Conservation (phyloP, 495 filamentous ascomycete species). For the Podospora tetraspora region DNA sequence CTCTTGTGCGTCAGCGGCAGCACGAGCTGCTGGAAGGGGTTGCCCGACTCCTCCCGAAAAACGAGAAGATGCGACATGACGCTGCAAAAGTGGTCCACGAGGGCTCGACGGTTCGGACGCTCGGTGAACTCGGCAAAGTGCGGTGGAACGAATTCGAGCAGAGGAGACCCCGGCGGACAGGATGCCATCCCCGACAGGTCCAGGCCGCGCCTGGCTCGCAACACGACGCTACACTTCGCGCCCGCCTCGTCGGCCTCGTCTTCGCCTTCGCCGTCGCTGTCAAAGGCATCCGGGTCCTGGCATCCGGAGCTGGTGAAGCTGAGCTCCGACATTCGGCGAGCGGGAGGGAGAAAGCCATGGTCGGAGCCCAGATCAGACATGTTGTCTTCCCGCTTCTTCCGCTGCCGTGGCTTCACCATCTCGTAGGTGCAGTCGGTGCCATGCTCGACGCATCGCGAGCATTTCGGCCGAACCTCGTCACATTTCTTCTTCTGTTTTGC, state of each 20-base stretch:
- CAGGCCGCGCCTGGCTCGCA: conserved; percentile 26
- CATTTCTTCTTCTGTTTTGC: conserved; percentile 57
- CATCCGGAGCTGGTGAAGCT: conserved; percentile 18
- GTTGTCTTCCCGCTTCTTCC: conserved; percentile 40
- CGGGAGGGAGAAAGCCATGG: conserved; percentile 1
- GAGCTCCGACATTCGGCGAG: conserved; percentile 20
- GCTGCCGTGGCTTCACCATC: conserved; percentile 51
- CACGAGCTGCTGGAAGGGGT: conserved; percentile 58
- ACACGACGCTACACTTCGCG: not conserved
- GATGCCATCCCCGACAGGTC: conserved; percentile 46
- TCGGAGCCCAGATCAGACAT: conserved; percentile 2
- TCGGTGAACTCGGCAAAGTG: conserved; percentile 52
- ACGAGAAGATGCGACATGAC: conserved; percentile 58
- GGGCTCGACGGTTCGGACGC: conserved; percentile 48
- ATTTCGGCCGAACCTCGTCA: conserved; percentile 54
- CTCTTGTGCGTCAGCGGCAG: conserved; percentile 51
- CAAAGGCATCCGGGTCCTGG: not conserved
- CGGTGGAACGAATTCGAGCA: conserved; percentile 47
- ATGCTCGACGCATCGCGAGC: conserved; percentile 53
- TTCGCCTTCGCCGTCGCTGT: conserved; percentile 4
- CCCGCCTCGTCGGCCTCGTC: not conserved
- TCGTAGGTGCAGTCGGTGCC: conserved; percentile 52
- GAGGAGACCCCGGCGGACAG: conserved; percentile 41
- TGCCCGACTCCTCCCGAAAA: conserved; percentile 57
- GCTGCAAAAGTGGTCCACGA: conserved; percentile 60